Conservation (phyloP, 805 yeast genomes). For the Candida berthetii region DNA sequence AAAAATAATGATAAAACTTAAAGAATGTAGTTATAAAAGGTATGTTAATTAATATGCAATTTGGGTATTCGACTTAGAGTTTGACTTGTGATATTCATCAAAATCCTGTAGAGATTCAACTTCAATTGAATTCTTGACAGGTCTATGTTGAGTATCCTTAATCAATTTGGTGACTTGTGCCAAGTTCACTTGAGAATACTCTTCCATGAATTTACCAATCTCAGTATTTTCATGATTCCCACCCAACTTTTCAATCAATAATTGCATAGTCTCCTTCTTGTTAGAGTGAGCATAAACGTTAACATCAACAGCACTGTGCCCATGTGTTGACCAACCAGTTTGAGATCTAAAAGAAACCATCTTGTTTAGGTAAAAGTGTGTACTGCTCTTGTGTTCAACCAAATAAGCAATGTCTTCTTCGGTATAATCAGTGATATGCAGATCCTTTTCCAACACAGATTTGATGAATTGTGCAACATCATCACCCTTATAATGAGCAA, state of each 20-base stretch:
- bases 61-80: neutral
- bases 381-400: slow-evolving; percentile 23
- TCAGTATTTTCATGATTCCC: slow-evolving; percentile 90
- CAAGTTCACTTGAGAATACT: slow-evolving; percentile 41
- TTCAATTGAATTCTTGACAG: slow-evolving; percentile 2
- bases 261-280: slow-evolving; percentile 33
- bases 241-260: slow-evolving; percentile 40
- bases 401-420: slow-evolving; percentile 45
- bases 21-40: too few species aligned
- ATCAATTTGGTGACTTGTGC: slow-evolving; percentile 41
- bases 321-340: slow-evolving; percentile 96
- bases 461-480: slow-evolving; percentile 40
- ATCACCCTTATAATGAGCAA: slow-evolving; percentile 28
- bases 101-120: neutral
- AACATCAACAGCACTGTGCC: slow-evolving; percentile 94
- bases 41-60: too few species aligned
- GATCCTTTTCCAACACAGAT: slow-evolving; percentile 48
- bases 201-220: slow-evolving; percentile 68
- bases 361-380: slow-evolving; percentile 49
- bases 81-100: neutral
- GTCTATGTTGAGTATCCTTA: slow-evolving; percentile 40
- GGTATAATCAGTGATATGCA: slow-evolving; percentile 59
- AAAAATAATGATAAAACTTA: too few species aligned
- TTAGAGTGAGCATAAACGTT: slow-evolving; percentile 81
- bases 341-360: slow-evolving; percentile 79